These are phyloP conservation scores for Pilasporangium apinafurcum DNA, from an alignment of 352 stramenopile genomes.

Conservation along the genomic window DNA sequence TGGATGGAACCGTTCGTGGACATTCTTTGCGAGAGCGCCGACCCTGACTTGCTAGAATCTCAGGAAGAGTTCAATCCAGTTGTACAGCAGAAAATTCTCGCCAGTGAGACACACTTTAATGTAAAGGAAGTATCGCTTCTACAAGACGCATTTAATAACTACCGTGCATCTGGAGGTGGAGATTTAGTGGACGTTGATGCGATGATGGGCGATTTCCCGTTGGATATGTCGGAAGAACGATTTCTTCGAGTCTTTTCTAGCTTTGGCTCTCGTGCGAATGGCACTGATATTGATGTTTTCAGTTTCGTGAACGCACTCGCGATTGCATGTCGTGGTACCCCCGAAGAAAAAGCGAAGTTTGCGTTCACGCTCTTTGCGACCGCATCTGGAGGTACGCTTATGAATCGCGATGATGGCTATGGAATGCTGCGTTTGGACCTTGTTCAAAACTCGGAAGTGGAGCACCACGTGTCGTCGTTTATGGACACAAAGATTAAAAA, in stretches of 20 bases:
- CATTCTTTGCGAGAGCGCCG: slow-evolving; percentile 78
- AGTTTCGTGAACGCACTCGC: slow-evolving; percentile 80
- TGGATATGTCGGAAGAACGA: slow-evolving; percentile 81
- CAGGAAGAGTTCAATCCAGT: slow-evolving; percentile 87
- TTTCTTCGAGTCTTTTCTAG: slow-evolving; percentile 72
- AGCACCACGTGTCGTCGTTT: slow-evolving; percentile 52
- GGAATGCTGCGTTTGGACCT: slow-evolving; percentile 80
- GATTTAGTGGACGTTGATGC: slow-evolving; percentile 73
- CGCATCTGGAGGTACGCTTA: slow-evolving; percentile 28
- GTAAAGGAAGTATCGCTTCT: slow-evolving; percentile 74
- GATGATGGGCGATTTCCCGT: slow-evolving; percentile 67
- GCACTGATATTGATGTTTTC: slow-evolving; percentile 79
- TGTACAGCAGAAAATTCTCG: slow-evolving; percentile 85
- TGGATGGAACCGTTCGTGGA: slow-evolving; percentile 85
- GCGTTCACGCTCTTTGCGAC: slow-evolving; percentile 79
- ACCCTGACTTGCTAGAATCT: slow-evolving; percentile 72
- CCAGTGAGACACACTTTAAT: slow-evolving; percentile 75
- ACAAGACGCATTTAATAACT: slow-evolving; percentile 83
- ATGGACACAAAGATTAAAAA: slow-evolving; percentile 54
- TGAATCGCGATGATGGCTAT: slow-evolving; percentile 80
- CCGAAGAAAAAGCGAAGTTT: slow-evolving; percentile 70
- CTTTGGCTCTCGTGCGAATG: slow-evolving; percentile 76
- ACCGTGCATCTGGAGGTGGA: slow-evolving; percentile 56
- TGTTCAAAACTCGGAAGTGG: slow-evolving; percentile 65
- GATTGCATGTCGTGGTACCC: slow-evolving; percentile 65